Base-by-base conservation (phyloP, 140 eudicot species). In the Flaveria floridana region DNA sequence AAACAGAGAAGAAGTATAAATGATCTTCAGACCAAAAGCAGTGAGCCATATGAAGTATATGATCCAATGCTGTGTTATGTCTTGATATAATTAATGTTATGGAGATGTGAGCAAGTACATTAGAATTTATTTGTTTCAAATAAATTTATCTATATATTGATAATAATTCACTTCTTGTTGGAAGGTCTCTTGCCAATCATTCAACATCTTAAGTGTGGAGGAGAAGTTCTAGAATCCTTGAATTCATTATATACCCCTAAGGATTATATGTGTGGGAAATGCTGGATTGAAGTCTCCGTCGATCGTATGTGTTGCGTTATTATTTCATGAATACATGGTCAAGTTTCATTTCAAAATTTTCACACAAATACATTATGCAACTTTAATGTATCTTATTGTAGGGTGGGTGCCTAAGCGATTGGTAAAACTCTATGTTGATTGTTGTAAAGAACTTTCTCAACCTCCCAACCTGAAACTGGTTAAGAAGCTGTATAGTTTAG, bases 161-260 rank as follows among this genome's bases (percentile, higher is more conserved):
- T 23, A 26, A 62, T 70, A 10, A 51, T 50, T 37, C 50, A 16
- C 2, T 69, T 39, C 23, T 21, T 66, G 42, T 79, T 63, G 30
- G 63, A 82, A 95, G 99, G 99, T 9, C 81, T 88, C 50, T 78
- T 89, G 79, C 97, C 99, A 39, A 76, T 95, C 65, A 81, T 95
- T 76, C 88, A 81, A 39, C 85, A 84, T 70, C 46, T 91, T 61
- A 84, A 81, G 74, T 81, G 78, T 73, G 81, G 85, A 9, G 95
- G 88, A 68, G 77, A 78, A 70, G 68, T 78, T 77, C 62, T 88
- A 37, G 84, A 80, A 75, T 78, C 92, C 16, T 70, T 80, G 79
- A 90, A 88, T 77, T 69, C 68, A 68, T 63, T 86, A 52, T 76
- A 84, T 64, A 77, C 71, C 25, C 56, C 91, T 46, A 78, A 85